Conservation (phyloP, 106 monocot genomes). For the Agapanthus africanus region DNA sequence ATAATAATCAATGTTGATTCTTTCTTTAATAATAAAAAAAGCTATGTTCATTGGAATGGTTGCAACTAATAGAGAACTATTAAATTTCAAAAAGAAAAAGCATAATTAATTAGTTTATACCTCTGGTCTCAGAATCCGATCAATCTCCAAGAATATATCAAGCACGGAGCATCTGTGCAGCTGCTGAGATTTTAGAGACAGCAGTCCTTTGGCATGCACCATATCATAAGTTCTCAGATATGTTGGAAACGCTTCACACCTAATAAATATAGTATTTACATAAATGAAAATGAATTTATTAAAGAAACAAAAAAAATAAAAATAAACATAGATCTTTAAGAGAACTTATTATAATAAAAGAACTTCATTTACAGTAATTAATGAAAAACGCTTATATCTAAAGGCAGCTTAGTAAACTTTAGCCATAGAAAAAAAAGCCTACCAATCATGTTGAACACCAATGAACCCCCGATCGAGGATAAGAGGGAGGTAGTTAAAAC, state of each 20-base stretch:
- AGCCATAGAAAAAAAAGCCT: not conserved
- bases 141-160: constrained; percentile 77
- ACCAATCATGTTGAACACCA: constrained; percentile 99
- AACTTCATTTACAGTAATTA: no score
- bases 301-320: not conserved
- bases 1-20: no score
- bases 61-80: not conserved
- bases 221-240: constrained; percentile 96
- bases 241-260: constrained; percentile 98
- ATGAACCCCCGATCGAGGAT: constrained; percentile 86
- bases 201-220: constrained; percentile 77
- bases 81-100: not conserved
- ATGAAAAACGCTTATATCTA: no score
- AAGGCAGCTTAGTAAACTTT: no score
- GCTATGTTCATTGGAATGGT: not conserved
- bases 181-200: constrained; percentile 38
- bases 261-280: constrained; percentile 16
- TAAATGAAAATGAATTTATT: not conserved
- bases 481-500: constrained; percentile 65
- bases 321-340: not conserved
- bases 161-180: constrained; percentile 55
- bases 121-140: constrained; percentile 91
- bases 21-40: not conserved
- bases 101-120: constrained; percentile 21
- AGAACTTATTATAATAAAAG: not conserved